Base-by-base conservation (phyloP, 2,329 filamentous ascomycete genomes). In the Aspergillus sp. region DNA sequence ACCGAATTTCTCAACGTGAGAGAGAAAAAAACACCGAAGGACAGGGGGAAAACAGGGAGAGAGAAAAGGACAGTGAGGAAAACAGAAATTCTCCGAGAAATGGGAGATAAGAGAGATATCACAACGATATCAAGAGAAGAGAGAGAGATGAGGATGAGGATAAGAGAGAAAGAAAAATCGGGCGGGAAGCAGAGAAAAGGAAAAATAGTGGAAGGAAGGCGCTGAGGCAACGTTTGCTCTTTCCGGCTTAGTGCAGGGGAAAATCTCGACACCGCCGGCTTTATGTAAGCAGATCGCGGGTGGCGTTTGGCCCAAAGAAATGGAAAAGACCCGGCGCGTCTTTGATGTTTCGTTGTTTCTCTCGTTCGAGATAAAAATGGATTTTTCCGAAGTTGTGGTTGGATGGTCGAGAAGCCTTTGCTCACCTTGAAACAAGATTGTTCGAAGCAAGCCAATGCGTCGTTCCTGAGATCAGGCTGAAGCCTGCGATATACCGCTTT, bases 121-220 rank as follows among this genome's bases (percentile, higher is more conserved):
- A 66, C 64, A 62, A 60, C 60, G 64, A 65, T 64, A 61, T 52
- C 45, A 52, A 52, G 55, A 62, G 54, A 59, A 51, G 58, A 55
- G 60, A 66, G 64, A 68, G 64, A 64, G 67, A 64, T 68, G 60
- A 59, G 46, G 60, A 55, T 59, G 56, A 47, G 56, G 69, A 67
- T 68, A 62, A 66, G 64, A 52, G 57, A 59, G 60, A 63, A 66
- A 63, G 64, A 63, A 69, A 66, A 59, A 59, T 64, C 65, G 69
- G 68, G 64, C 68, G 71, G 67, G 69, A 69, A 67, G 68, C 72
- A 66, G 64, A 71, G 70, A 67, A 68, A 68, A 60, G 63, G 66
- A 65, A 59, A 66, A 68, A 67, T 65, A 66, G 61, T 63, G 64
- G 64, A 67, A 65, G 64, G 67, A 64, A 70, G 65, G 64, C 68